phyloP scores from a whole-genome alignment of 352 stramenopile genomes.

The Phytopythium aichiense region DNA sequence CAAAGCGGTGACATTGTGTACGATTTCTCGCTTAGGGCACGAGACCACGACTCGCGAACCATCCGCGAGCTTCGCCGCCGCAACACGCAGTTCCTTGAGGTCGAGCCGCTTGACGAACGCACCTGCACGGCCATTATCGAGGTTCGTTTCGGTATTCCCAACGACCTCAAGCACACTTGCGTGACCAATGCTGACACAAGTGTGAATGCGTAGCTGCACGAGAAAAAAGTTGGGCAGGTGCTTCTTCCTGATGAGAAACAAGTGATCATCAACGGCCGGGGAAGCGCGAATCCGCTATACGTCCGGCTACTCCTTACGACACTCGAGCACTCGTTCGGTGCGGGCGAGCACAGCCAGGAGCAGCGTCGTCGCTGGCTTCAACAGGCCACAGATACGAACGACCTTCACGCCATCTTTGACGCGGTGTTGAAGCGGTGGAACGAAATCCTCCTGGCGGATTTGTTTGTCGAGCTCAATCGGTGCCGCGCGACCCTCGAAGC shows the following conservation, averaged over 20 bases:
- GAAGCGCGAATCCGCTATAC: conserved; percentile 69
- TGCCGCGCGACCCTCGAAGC: conserved; percentile 14
- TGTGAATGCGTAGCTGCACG: conserved; percentile 24
- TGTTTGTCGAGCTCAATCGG: conserved; percentile 32
- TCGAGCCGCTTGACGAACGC: conserved; percentile 60
- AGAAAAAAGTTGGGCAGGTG: conserved; percentile 16
- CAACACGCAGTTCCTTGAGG: conserved; percentile 55
- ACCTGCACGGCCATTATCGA: conserved; percentile 62
- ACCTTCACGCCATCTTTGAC: conserved; percentile 56
- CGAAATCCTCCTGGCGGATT: conserved; percentile 52
- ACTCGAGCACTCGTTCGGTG: conserved; percentile 40
- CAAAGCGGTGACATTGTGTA: conserved; percentile 63
- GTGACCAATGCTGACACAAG: background rate
- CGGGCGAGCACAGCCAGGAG: conserved; percentile 11
- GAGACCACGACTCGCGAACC: conserved; percentile 55
- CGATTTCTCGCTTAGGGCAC: conserved; percentile 37
- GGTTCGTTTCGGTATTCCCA: conserved; percentile 13
- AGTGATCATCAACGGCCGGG: conserved; percentile 32
- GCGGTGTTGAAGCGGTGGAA: conserved; percentile 79
- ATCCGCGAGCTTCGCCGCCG: conserved; percentile 69
- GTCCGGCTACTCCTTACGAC: conserved; percentile 58
- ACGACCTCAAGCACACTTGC: background rate
- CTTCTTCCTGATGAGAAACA: conserved; percentile 40
- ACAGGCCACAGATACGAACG: conserved; percentile 23
- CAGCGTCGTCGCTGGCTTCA: conserved; percentile 44